Evolutionary conservation across 2,329 filamentous ascomycete genomes (phyloP), one percentile per base, ranked within the genome.

Genomic region (Phialophora macrospora): DNA sequence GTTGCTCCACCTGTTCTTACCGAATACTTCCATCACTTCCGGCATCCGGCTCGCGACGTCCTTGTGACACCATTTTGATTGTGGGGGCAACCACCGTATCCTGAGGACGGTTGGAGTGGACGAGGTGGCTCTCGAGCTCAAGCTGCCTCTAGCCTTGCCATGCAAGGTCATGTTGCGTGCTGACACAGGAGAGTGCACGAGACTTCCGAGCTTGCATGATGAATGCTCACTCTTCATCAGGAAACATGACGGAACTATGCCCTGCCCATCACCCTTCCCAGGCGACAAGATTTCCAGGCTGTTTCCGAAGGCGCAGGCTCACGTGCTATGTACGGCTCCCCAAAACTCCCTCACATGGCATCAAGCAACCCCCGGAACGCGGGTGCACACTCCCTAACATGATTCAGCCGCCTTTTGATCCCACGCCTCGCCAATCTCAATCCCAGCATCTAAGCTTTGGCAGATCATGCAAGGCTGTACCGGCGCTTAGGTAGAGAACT

Each of bases 1-100:
- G 28, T 14, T 51, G 48, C 56, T 44, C 57, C 57, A 57, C 63
- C 51, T 9, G 57, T 49, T 49, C 56, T 46, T 26, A 38, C 20
- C 49, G 57, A 49, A 34, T 34, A 4, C 22, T 41, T 38, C 26
- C 46, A 34, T 44, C 34, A n/a, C 55, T 60, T 64, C 56, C 55
- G 62, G 55, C 17, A 52, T 38, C 48, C 46, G 28, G 46, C 12
- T 9, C 17, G 44, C 28, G 22, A 60, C 3, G 28, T 51, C 57
- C 41, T 52, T 38, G 58, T 60, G 58, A 17, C 28, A 52, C 58
- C 30, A 28, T 24, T 22, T 5, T 17, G 22, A 17, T 34, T 20
- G n/a, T 22, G 20, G 44, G 44, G 41, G 28, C 26, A 41, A n/a
- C 30, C 32, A n/a, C 32, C 30, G 41, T 38, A 12, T 26, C 30